These are phyloP conservation scores for Gymnopilus junonius DNA, from an alignment of 768 basidiomycete species.

Conservation along the genomic window DNA sequence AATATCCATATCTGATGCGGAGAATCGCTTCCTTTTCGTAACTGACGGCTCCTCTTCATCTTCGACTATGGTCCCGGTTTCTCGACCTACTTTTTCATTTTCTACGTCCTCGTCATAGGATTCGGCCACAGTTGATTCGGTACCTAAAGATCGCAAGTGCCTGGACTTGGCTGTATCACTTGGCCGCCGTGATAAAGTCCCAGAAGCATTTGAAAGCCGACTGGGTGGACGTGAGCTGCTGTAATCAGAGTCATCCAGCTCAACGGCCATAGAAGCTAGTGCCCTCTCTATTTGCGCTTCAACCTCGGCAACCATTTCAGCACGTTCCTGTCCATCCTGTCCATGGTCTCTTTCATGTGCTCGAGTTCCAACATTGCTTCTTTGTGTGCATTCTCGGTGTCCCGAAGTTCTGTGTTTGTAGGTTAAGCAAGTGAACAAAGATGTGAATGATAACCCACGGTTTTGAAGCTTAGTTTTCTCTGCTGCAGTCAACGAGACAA, in stretches of 20 bases:
- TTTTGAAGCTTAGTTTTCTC: constrained; percentile 81
- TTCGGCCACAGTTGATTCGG: constrained; percentile 83
- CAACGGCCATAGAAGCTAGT: constrained; percentile 83
- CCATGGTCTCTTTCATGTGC: constrained; percentile 84
- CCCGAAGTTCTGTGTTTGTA: constrained; percentile 62
- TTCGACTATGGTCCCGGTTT: constrained; percentile 60
- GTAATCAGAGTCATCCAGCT: constrained; percentile 79
- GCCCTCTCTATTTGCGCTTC: constrained; percentile 91
- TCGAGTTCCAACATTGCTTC: constrained; percentile 83
- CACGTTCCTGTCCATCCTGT: constrained; percentile 83
- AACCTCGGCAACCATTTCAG: constrained; percentile 91
- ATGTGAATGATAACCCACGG: constrained; percentile 53
- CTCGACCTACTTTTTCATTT: constrained; percentile 38
- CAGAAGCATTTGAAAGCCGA: constrained; percentile 64
- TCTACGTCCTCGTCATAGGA: constrained; percentile 48
- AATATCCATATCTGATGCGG: constrained; percentile 64
- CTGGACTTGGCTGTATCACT: constrained; percentile 62
- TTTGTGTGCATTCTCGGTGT: constrained; percentile 82
- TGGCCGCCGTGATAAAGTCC: constrained; percentile 59
- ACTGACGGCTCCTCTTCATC: constrained; percentile 53
- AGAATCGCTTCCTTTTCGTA: constrained; percentile 77
- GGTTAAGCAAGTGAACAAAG: not conserved
- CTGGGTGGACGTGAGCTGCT: constrained; percentile 70
- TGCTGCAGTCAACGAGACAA: constrained; percentile 74
- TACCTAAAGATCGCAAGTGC: constrained; percentile 71